Evolutionary conservation across 495 filamentous ascomycete genomes (phyloP).

Genomic region (Chaetomium tenue): DNA sequence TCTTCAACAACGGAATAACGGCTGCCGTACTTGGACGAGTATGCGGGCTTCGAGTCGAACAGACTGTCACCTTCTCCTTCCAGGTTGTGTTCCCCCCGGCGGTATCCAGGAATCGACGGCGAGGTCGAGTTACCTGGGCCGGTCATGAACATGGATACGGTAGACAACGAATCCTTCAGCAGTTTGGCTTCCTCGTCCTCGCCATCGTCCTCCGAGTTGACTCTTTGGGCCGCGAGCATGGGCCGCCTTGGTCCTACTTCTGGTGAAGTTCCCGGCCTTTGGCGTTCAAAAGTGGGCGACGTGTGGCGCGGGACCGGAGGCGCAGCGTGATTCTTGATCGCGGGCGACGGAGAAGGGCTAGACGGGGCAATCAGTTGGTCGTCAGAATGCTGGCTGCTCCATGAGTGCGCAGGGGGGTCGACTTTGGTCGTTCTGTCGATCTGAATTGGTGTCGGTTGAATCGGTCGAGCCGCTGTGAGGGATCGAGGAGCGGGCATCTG

Average conservation of each 20-base stretch:
- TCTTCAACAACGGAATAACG: slow-evolving; percentile 38
- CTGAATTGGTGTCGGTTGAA: slow-evolving; percentile 56
- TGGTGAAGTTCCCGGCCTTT: slow-evolving; percentile 25
- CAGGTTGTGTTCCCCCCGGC: slow-evolving; percentile 35
- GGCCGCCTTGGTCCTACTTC: slow-evolving; percentile 50
- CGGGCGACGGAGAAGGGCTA: slow-evolving; percentile 35
- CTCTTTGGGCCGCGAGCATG: slow-evolving; percentile 47
- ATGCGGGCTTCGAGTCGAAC: slow-evolving; percentile 53
- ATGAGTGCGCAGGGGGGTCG: slow-evolving; percentile 64
- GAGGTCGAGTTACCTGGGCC: slow-evolving; percentile 19
- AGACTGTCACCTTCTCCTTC: slow-evolving; percentile 47
- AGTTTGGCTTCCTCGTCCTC: slow-evolving; percentile 70
- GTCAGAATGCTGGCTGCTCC: slow-evolving; percentile 64
- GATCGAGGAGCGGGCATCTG: slow-evolving; percentile 37
- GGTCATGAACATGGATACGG: slow-evolving; percentile 47
- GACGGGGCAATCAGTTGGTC: slow-evolving; percentile 57
- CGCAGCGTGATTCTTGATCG: slow-evolving; percentile 30
- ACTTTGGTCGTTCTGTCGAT: slow-evolving; percentile 56
- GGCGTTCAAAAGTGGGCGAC: slow-evolving; percentile 25
- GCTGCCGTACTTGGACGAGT: slow-evolving; percentile 54
- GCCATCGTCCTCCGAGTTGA: slow-evolving; percentile 43
- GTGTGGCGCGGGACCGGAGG: slow-evolving; percentile 40
- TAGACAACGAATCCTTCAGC: slow-evolving; percentile 59
- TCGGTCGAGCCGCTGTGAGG: slow-evolving; percentile 40
- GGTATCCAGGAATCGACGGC: slow-evolving; percentile 35